Evolutionary conservation across 108 stramenopile genomes (phyloP).

Genomic region (Fistulifera solaris): DNA sequence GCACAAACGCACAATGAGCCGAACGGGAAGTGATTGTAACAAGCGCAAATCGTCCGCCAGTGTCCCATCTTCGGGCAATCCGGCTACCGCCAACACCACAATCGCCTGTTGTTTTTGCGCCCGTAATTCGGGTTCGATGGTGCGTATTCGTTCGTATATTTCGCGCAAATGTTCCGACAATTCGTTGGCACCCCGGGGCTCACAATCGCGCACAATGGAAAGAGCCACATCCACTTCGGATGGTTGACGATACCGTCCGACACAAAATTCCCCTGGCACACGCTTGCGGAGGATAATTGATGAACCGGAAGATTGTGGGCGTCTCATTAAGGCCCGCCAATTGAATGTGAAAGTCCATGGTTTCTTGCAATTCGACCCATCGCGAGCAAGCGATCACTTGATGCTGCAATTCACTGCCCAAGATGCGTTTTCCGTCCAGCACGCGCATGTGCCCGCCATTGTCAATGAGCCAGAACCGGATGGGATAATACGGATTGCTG

Average conservation of each 20-base stretch:
- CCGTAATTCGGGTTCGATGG: conserved; percentile 28
- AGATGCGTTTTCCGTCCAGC: conserved; percentile 27
- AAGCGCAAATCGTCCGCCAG: conserved; percentile 16
- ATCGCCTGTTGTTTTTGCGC: conserved; percentile 44
- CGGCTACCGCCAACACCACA: conserved; percentile 75
- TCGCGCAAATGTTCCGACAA: conserved; percentile 42
- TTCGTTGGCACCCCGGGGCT: conserved; percentile 55
- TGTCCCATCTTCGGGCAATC: conserved; percentile 22
- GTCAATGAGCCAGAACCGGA: conserved; percentile 44
- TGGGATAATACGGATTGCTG: conserved; percentile 1
- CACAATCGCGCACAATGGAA: conserved; percentile 16
- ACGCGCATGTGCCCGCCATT: conserved; percentile 61
- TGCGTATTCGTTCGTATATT: conserved; percentile 26
- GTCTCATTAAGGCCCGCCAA: conserved; percentile 46
- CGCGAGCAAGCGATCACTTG: conserved; percentile 28
- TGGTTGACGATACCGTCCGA: conserved; percentile 24
- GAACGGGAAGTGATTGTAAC: conserved; percentile 41
- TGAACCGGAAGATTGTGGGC: conserved; percentile 44
- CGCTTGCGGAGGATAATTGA: conserved; percentile 35
- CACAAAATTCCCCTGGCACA: conserved; percentile 33
- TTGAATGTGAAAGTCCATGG: conserved; percentile 55
- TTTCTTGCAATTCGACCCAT: conserved; percentile 59
- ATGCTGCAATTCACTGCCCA: conserved; percentile 6
- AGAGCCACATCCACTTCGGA: conserved; percentile 26
- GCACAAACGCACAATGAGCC: conserved; percentile 63